These are phyloP conservation scores for Ustilago vetiveriae DNA, from an alignment of 1,284 basidiomycete genomes.

Conservation along the genomic window DNA sequence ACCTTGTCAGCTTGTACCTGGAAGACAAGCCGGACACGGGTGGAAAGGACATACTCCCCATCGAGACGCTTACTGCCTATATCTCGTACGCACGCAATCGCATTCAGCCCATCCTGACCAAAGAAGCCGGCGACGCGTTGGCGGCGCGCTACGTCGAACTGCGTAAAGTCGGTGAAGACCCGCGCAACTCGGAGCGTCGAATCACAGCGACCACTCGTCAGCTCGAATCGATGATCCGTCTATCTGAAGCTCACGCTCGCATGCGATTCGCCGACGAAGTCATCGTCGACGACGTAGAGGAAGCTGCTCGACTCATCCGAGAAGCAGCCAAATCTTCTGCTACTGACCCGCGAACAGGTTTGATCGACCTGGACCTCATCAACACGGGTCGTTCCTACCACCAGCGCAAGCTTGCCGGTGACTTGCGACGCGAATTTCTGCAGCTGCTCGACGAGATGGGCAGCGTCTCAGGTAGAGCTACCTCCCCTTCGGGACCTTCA, in stretches of 20 bases:
- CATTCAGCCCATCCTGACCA: conserved; percentile 87
- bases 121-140: conserved; percentile 84
- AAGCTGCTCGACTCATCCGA: conserved; percentile 90
- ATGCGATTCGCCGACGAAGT: conserved; percentile 90
- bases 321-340: conserved; percentile 86
- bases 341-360: conserved; percentile 87
- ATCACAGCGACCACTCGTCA: conserved; percentile 98
- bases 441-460: conserved; percentile 56
- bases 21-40: conserved; percentile 83
- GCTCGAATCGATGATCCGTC: conserved; percentile 96
- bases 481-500: conserved; percentile 35
- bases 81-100: conserved; percentile 92
- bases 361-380: conserved; percentile 94
- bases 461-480: conserved; percentile 32
- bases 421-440: conserved; percentile 61
- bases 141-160: conserved; percentile 91
- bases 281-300: conserved; percentile 84
- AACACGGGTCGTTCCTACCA: conserved; percentile 90
- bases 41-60: conserved; percentile 80
- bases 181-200: conserved; percentile 81
- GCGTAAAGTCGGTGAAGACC: conserved; percentile 84
- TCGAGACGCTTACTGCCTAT: conserved; percentile 90
- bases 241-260: conserved; percentile 93
- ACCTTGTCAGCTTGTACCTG: conserved; percentile 90
- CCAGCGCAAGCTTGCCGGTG: conserved; percentile 72